These are phyloP conservation scores for Podosphaera xanthii DNA, from an alignment of 2,329 filamentous ascomycete species.

Conservation along the genomic window DNA sequence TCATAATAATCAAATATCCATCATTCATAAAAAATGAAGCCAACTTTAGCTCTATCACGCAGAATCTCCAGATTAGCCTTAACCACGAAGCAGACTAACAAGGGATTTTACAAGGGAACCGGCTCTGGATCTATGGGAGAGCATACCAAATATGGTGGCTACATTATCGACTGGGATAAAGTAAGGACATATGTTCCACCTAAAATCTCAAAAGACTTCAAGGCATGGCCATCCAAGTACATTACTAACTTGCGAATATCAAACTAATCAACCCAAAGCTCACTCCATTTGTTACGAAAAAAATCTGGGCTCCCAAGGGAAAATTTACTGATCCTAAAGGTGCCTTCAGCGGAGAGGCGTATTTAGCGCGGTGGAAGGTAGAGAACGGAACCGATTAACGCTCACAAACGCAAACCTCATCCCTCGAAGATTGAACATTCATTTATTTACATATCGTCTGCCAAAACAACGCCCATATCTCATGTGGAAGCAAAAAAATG, in stretches of 20 bases:
- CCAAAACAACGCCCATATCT: no score
- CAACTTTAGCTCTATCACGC: constrained; percentile 42
- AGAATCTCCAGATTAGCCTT: constrained; percentile 54
- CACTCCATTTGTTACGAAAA: constrained; percentile 52
- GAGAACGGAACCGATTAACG: constrained; percentile 31
- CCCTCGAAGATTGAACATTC: no score
- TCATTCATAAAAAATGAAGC: constrained; percentile 27
- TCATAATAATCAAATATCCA: no score
- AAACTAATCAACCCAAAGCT: constrained; percentile 26
- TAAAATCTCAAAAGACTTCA: constrained; percentile 41
- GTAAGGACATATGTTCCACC: constrained; percentile 82
- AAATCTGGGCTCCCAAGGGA: constrained; percentile 29
- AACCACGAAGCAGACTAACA: constrained; percentile 80
- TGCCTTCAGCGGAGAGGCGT: constrained; percentile 35
- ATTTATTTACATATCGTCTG: no score
- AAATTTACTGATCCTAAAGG: constrained; percentile 31
- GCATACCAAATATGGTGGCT: constrained; percentile 67
- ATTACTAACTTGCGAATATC: neutral
- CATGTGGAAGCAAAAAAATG: no score
- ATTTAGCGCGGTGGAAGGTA: constrained; percentile 42
- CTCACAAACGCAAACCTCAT: no score
- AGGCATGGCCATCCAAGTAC: constrained; percentile 28
- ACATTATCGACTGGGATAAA: constrained; percentile 63
- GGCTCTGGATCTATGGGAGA: constrained; percentile 68
- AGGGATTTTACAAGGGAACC: constrained; percentile 95